Evolutionary conservation across 2,329 filamentous ascomycete species (phyloP), one percentile per base, ranked within the genome.

Genomic region (Ustulina deusta): DNA sequence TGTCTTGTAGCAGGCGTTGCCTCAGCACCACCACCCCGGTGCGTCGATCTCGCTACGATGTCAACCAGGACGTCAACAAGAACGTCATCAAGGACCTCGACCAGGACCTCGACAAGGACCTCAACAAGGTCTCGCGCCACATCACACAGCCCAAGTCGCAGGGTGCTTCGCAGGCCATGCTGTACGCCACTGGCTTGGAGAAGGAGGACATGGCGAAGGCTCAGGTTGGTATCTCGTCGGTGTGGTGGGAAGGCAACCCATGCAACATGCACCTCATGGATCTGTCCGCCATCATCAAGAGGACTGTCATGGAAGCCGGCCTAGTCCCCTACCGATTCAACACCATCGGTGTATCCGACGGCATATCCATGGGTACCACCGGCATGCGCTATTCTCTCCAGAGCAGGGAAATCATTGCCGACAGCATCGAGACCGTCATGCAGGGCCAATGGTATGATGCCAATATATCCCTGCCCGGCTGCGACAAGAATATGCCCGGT

Each of bases 401-500:
- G 84, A 97, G 93, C 74, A 88, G 96, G 79, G 96, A 99, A 81
- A 89, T 99, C 76, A 99, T 99, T 75, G 96, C 96, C 76, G 96
- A 99, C 83, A 97, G 93, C 69, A 97, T 99, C 77, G 96, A 99
- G 87, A 98, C 96, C 5, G 96, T 99, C 75, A 99, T 98, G 94
- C 91, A 94, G 73, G 96, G 94, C 17, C 96, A 99, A 83, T 98
- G 94, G 94, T 98, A 99, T 79, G 96, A 99, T 81, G 95, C 90
- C 74, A 98, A 98, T 81, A 92, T 99, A 78, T 97, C 93, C 61
- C 92, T 99, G 75, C 96, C 96, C 15, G 96, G 96, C 56, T 99
- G 96, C 82, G 96, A 99, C 87, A 99, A 99, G 89, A 99, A 99
- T 84, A 98, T 99, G 96, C 94, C 94, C 1, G 93, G 93, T 80